Conservation (phyloP, 1,284 basidiomycete genomes). For the Cystobasidium sp. region DNA sequence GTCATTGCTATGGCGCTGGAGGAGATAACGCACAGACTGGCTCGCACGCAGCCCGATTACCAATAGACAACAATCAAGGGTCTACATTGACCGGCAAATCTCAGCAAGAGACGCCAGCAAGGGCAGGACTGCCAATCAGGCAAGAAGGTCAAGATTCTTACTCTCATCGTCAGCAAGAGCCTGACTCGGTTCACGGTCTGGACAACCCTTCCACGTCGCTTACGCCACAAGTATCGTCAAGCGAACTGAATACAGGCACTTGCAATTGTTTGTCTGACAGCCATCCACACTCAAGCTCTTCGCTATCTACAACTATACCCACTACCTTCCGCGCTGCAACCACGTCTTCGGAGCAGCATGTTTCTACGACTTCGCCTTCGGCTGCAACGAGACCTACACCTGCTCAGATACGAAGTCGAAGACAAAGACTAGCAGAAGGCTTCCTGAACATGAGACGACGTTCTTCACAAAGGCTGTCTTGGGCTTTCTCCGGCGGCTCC, state of each 20-base stretch:
- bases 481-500: not conserved
- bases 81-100: not conserved
- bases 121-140: not conserved
- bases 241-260: no score
- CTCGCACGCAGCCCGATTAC: slow-evolving; percentile 7
- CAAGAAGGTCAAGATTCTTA: not conserved
- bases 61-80: not conserved
- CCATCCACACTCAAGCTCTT: no score
- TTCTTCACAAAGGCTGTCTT: slow-evolving; percentile 7
- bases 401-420: not conserved
- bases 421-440: not conserved
- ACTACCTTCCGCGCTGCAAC: no score
- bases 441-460: not conserved
- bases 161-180: no score
- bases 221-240: no score
- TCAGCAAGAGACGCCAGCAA: not conserved
- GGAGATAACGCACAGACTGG: not conserved
- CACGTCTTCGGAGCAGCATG: not conserved
- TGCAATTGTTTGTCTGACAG: no score
- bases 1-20: not conserved
- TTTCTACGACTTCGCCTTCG: not conserved
- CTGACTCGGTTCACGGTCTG: no score
- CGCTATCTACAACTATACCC: no score
- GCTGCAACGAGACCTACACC: not conserved
- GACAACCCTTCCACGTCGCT: no score